These are phyloP conservation scores for Malus asiatica DNA, from an alignment of 306 rosid species.

Conservation along the genomic window DNA sequence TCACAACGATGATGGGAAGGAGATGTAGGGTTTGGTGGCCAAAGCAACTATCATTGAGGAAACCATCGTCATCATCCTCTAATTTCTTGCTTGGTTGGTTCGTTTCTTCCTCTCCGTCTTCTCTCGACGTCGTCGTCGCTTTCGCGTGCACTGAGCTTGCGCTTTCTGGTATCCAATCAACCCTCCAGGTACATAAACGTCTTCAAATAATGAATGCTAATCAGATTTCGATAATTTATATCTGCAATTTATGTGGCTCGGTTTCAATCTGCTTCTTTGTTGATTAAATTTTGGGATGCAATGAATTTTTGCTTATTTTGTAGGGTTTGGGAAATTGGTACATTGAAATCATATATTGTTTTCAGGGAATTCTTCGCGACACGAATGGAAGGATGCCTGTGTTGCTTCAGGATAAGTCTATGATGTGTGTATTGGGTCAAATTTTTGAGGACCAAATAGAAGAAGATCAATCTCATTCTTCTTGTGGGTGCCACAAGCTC, in stretches of 20 bases:
- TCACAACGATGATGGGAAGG: slow-evolving; percentile 39
- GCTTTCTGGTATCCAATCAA: slow-evolving; percentile 29
- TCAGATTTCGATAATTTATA: neutral
- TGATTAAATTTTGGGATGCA: neutral
- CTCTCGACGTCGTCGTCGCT: slow-evolving; percentile 71
- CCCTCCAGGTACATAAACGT: slow-evolving; percentile 55
- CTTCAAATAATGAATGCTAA: neutral
- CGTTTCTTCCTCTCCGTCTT: slow-evolving; percentile 46
- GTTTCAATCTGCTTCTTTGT: neutral
- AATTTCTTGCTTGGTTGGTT: slow-evolving; percentile 79
- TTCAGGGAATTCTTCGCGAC: slow-evolving; percentile 53
- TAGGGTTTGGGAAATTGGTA: neutral
- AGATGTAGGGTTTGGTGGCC: slow-evolving; percentile 98
- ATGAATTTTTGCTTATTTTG: neutral
- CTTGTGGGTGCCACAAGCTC: slow-evolving; percentile 33
- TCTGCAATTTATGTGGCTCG: neutral
- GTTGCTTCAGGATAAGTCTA: slow-evolving; percentile 53
- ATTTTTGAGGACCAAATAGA: slow-evolving; percentile 15
- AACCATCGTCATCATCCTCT: slow-evolving; percentile 34
- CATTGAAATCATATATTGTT: neutral
- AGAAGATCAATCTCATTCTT: slow-evolving; percentile 22
- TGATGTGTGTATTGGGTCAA: slow-evolving; percentile 58
- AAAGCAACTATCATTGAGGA: slow-evolving; percentile 42
- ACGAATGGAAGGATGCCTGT: slow-evolving; percentile 52
- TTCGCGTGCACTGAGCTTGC: slow-evolving; percentile 41